These are phyloP conservation scores for Citrus trifoliata DNA, from an alignment of 345 rosid genomes.

Conservation along the genomic window DNA sequence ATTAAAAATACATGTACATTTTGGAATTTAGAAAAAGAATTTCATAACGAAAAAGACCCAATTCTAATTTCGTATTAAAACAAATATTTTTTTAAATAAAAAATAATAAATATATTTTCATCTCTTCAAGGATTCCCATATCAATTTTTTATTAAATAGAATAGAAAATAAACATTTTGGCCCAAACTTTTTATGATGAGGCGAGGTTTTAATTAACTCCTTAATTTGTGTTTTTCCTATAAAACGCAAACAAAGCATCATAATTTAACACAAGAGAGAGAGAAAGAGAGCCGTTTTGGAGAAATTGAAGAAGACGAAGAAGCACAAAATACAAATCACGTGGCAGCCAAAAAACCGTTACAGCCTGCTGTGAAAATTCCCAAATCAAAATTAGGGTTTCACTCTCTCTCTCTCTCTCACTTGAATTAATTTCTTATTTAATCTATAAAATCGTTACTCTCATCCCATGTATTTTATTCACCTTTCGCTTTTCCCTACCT, in stretches of 20 bases:
- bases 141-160: background rate
- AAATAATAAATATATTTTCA: background rate
- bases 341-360: slow-evolving; percentile 48
- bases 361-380: slow-evolving; percentile 22
- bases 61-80: no score
- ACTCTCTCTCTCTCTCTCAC: background rate
- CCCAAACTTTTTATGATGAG: background rate
- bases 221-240: background rate
- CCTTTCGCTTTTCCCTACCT: background rate
- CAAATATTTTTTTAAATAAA: no score
- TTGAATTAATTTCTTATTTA: background rate
- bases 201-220: background rate
- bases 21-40: background rate
- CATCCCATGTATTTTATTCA: background rate
- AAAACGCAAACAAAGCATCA: background rate
- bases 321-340: slow-evolving; percentile 30
- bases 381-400: slow-evolving; percentile 27
- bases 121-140: background rate
- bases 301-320: slow-evolving; percentile 6
- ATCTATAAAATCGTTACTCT: background rate
- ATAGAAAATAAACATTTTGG: background rate
- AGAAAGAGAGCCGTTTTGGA: slow-evolving; percentile 32
- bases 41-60: background rate
- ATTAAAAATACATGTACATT: background rate
- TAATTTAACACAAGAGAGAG: background rate